Evolutionary conservation across 306 rosid genomes (phyloP), one percentile per base, ranked within the genome.

Genomic region (Datisca glomerata): DNA sequence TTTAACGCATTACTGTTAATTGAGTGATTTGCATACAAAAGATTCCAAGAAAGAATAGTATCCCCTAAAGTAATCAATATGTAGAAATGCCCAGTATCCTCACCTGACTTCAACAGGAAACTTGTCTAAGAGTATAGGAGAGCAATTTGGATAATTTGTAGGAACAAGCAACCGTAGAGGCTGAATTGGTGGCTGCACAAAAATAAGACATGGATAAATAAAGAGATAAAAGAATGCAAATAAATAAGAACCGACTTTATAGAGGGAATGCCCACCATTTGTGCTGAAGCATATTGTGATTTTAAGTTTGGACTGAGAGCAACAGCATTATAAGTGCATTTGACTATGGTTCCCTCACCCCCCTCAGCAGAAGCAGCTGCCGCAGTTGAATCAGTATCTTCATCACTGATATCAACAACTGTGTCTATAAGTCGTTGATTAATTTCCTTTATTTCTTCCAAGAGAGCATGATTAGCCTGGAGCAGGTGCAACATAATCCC

Each of bases 91-190:
- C 32, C 18, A 24, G 23, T 24, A 46, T 28, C 31, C 75, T 70
- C 62, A 89, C 97, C 93, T 64, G 75, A 73, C 58, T 67, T 83
- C 93, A 51, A 67, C 75, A 35, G 91, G 84, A 61, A 77, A 61
- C 65, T 77, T 83, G 79, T 89, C 97, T 31, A 89, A 69, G 41
- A 83, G 72, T 46, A 89, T 53, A 4, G 97, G 97, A 21, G 97
- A 83, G 53, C 79, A 77, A 46, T 51, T 74, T 42, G 97, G 97
- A 70, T 89, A 89, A 59, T 74, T 74, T 66, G 77, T 55, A 13
- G 97, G 97, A 64, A 89, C 84, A 43, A 83, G 86, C 75, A 89
- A 74, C 52, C 79, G 74, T 53, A 89, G 56, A 21, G 97, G 97
- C 61, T 65, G 89, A 70, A 83, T 80, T 41, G 95, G 91, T 51